phyloP scores from a whole-genome alignment of 2,329 filamentous ascomycete genomes.

The Cladosporium sphaerospermum region DNA sequence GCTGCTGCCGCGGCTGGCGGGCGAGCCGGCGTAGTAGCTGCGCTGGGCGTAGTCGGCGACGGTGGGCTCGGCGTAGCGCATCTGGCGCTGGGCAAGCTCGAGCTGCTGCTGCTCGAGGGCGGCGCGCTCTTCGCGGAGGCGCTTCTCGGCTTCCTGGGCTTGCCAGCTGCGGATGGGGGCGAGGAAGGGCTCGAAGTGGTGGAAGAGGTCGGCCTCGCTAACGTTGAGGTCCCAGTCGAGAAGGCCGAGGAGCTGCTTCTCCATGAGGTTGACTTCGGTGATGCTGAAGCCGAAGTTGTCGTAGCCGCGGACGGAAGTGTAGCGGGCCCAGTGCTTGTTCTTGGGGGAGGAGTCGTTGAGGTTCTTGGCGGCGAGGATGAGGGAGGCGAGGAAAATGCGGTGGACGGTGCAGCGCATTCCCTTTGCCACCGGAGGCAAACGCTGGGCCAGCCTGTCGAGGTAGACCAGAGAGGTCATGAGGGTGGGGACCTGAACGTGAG shows the following conservation, averaged over 20 bases:
- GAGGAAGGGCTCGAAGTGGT: conserved; percentile 81
- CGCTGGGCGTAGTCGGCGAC: conserved; percentile 23
- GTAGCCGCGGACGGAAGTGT: conserved; percentile 69
- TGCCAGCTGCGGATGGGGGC: conserved; percentile 67
- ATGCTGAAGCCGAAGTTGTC: conserved; percentile 83
- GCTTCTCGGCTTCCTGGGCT: conserved; percentile 49
- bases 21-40: conserved; percentile 24
- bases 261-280: conserved; percentile 98
- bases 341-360: conserved; percentile 97
- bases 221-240: conserved; percentile 93
- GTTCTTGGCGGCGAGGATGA: conserved; percentile 89
- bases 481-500: conserved; percentile 94
- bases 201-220: conserved; percentile 75
- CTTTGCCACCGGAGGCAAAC: conserved; percentile 88
- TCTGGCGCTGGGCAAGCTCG: conserved; percentile 35
- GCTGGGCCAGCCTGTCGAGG: conserved; percentile 73
- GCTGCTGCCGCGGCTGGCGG: conserved; percentile 19
- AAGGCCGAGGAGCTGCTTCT: conserved; percentile 93
- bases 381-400: conserved; percentile 87
- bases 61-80: conserved; percentile 33
- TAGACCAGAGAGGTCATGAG: conserved; percentile 97
- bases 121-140: conserved; percentile 37
- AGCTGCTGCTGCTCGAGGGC: conserved; percentile 28
- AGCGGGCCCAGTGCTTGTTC: conserved; percentile 99
- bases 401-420: conserved; percentile 95